Base-by-base conservation (phyloP, 2,329 filamentous ascomycete species). In the Fusarium nelsonii region DNA sequence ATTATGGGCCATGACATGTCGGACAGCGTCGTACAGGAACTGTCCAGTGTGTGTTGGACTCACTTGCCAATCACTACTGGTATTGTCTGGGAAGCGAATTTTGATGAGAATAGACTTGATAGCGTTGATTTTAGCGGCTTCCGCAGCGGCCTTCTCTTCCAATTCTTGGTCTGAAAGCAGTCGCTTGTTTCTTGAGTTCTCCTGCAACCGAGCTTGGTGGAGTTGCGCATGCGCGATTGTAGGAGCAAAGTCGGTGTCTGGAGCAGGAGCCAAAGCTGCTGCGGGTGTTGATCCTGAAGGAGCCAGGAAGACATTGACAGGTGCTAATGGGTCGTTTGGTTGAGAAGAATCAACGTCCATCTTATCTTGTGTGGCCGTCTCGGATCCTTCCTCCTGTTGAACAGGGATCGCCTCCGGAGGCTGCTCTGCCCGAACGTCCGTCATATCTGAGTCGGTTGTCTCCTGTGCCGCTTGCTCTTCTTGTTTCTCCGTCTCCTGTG, bases 31-130 rank as follows among this genome's bases (percentile, higher is more conserved):
- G 79, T 98, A 93, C 3, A 99, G 82, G 51, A 87, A 86, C 4
- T 85, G 84, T 2, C 90, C 91, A 0, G 92, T 93, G 54, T 94
- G 90, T 2, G 83, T 78, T 20, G 88, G 88, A 2, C 84, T 85
- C 70, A 97, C 89, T n/a, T 84, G 86, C 81, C 90, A 90, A 52
- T 93, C 88, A 33, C 94, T 88, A 54, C 90, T 89, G 59, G 90
- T 92, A 72, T 94, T 92, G 76, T 98, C 94, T 0, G 95, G 95
- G 72, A 97, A 94, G 28, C 94, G 91, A 49, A 97, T 87, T 69
- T 92, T 93, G 68, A 98, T 85, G 30, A 88, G 85, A 33, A 97
- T 87, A 33, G 88, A 87, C 51, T 87, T 88, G 63, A 94, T 85
- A 7, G 87, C 85, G 7, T 90, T 86, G 2, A 94, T 82, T 67